Base-by-base conservation (phyloP, 2,329 filamentous ascomycete genomes). In the Aureobasidium sp. region DNA sequence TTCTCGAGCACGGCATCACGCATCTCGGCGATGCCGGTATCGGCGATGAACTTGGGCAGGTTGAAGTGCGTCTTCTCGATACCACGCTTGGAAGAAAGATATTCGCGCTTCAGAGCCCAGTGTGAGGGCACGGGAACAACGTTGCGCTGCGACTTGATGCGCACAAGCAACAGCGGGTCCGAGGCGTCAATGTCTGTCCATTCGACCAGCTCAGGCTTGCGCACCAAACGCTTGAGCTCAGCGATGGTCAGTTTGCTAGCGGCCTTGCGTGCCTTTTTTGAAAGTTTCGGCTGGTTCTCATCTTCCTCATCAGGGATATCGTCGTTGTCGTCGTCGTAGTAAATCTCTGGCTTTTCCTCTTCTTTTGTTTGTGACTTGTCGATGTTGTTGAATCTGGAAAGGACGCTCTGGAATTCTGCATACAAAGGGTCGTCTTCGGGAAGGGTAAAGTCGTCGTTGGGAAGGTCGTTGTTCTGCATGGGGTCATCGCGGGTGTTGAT, bases 21-120 rank as follows among this genome's bases (percentile, higher is more conserved):
- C 94, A 99, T 99, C 77, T 97, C 94, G 17, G 91, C 85, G 68
- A 99, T 99, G 35, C 94, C 94, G 1, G 94, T 99, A 71, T 97
- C 94, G 67, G 93, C 88, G 65, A 99, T 99, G 73, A 97, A 99
- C 68, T 93, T 94, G 0, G 94, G 94, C 17, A 99, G 81, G 27
- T 90, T 83, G 73, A 97, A 99, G 0, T 92, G 86, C 0, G 93
- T 84, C 75, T 99, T 99, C 74, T 99, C 94, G 62, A 99, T 90
- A 75, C 94, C 94, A 62, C 94, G 84, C 75, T 99, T 99, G 46
- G 92, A 96, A 0, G 93, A 97, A 3, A 99, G 80, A 70, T 99
- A 99, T 73, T 99, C 94, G 66, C 94, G 85, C 78, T 99, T 99
- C 60, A 99, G 78, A 0, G 90, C 91, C 94, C 94, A 99, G 72